Conservation (phyloP, 2,329 filamentous ascomycete genomes). For the Zasmidium cellare region DNA sequence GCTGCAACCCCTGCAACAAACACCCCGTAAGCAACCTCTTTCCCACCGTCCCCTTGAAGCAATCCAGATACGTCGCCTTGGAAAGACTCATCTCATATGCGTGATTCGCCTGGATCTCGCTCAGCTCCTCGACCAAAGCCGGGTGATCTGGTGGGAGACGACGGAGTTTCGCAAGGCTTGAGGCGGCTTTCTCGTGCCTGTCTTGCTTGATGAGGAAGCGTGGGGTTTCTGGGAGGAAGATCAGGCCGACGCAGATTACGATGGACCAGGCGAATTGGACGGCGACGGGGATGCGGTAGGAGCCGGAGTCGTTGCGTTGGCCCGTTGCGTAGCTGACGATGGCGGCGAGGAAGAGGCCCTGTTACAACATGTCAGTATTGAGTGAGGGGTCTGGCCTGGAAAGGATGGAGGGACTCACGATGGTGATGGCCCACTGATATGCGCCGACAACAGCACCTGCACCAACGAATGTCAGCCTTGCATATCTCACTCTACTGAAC, state of each 20-base stretch:
- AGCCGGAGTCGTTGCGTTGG: constrained; percentile 34
- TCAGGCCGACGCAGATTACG: constrained; percentile 35
- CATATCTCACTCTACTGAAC: not conserved
- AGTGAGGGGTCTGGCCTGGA: constrained; percentile 47
- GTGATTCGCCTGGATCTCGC: constrained; percentile 84
- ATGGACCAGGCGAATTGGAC: constrained; percentile 38
- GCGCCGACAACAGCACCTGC: constrained; percentile 58
- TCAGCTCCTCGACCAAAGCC: constrained; percentile 62
- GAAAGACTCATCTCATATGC: constrained; percentile 72
- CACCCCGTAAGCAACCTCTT: constrained; percentile 73
- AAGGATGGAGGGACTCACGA: constrained; percentile 42
- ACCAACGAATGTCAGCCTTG: not conserved
- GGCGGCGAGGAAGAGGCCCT: constrained; percentile 65
- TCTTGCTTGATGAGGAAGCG: constrained; percentile 37
- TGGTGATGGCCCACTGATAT: constrained; percentile 54
- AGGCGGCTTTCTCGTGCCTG: constrained; percentile 28
- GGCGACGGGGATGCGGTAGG: constrained; percentile 38
- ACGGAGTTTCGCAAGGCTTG: constrained; percentile 59
- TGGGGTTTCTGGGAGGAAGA: constrained; percentile 37
- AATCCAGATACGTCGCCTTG: constrained; percentile 62
- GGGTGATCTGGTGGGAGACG: constrained; percentile 69
- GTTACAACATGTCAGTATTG: constrained; percentile 28
- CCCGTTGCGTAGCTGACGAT: constrained; percentile 68
- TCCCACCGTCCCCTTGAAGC: constrained; percentile 62
- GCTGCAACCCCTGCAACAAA: constrained; percentile 73